Percentiles rank a stretch among this genome's conserved stretches.
Evolutionary conservation across 805 yeast genomes (phyloP).

Genomic region (Tetrapisispora taiwanensis): DNA sequence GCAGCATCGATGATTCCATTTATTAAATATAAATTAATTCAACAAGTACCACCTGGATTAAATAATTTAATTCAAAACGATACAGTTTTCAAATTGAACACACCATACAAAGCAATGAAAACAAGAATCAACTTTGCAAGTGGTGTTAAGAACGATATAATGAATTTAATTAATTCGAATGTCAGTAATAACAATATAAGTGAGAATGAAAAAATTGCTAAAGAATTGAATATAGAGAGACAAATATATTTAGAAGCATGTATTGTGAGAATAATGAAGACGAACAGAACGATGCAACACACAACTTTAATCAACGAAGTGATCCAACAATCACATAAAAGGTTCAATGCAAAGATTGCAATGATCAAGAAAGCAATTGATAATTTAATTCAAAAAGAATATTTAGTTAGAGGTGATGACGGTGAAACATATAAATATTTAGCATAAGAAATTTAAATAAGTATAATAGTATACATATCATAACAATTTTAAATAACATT

Average conservation of each 20-base stretch:
- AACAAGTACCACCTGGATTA: slow-evolving; percentile 53
- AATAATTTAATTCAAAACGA: slow-evolving; percentile 42
- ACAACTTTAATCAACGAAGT: slow-evolving; percentile 79
- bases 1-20: slow-evolving; percentile 73
- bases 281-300: slow-evolving; percentile 71
- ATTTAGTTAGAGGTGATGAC: slow-evolving; percentile 63
- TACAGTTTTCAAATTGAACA: slow-evolving; percentile 59
- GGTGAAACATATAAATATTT: slow-evolving; percentile 71
- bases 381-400: slow-evolving; percentile 74
- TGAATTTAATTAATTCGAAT: slow-evolving; percentile 12
- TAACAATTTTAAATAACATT: not conserved
- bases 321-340: slow-evolving; percentile 64
- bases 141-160: slow-evolving; percentile 37
- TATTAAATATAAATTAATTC: slow-evolving; percentile 63
- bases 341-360: slow-evolving; percentile 77
- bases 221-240: slow-evolving; percentile 79
- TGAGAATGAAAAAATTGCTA: slow-evolving; percentile 51
- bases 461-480: not conserved
- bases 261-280: slow-evolving; percentile 94
- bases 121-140: slow-evolving; percentile 70
- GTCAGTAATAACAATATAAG: slow-evolving; percentile 35
- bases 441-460: slow-evolving; percentile 36
- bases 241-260: slow-evolving; percentile 82
- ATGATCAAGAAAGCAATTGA: slow-evolving; percentile 85
- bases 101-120: slow-evolving; percentile 77